Conservation (phyloP, 441 rosid genomes). For the Brassica hybrid region DNA sequence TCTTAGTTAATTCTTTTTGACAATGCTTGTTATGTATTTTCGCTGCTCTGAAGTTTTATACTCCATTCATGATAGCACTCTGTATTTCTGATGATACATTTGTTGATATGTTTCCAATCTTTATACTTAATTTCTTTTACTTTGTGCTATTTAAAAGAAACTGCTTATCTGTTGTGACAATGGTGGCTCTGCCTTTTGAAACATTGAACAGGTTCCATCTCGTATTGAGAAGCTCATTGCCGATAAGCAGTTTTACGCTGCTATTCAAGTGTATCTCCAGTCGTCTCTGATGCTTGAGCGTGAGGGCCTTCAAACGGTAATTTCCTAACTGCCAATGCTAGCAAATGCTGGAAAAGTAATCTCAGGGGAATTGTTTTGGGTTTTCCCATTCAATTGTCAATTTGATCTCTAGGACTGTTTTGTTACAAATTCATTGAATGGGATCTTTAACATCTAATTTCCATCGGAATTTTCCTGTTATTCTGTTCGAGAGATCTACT, state of each 20-base stretch:
- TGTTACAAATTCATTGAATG: constrained; percentile 7
- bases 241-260: constrained; percentile 94
- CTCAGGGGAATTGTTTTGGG: constrained; percentile 16
- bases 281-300: constrained; percentile 96
- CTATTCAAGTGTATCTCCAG: constrained; percentile 85
- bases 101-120: constrained; percentile 26
- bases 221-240: constrained; percentile 92
- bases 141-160: constrained; percentile 3
- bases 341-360: constrained; percentile 19
- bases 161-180: constrained; percentile 4
- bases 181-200: constrained; percentile 34
- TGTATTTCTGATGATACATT: constrained; percentile 29
- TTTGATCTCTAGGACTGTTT: constrained; percentile 19
- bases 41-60: constrained; percentile 21
- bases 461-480: neutral
- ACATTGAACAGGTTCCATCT: constrained; percentile 82
- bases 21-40: constrained; percentile 29
- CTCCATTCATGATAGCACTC: constrained; percentile 16
- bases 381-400: constrained; percentile 20
- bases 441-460: constrained; percentile 27
- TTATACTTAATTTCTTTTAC: neutral
- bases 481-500: constrained; percentile 25
- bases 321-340: constrained; percentile 30
- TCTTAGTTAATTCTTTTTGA: neutral
- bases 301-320: constrained; percentile 98